Percentiles rank a stretch among this genome's conserved stretches.
Conservation (phyloP, 176 grass and related monocot species). For the Urochloa ruziziensis region DNA sequence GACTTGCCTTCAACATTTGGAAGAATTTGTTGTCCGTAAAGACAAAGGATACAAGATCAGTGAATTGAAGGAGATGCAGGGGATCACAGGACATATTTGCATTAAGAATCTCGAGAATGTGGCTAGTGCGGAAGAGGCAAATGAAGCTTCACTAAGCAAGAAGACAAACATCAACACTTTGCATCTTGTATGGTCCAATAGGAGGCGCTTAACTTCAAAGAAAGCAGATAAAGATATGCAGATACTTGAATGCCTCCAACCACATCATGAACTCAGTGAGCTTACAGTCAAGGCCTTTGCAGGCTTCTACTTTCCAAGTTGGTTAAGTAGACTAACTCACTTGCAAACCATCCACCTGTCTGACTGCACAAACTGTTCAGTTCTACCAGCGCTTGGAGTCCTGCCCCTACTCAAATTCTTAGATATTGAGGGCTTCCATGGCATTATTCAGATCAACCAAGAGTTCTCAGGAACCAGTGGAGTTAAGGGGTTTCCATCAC, state of each 20-base stretch:
- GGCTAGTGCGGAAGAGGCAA: constrained; percentile 41
- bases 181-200: constrained; percentile 57
- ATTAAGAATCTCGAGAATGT: constrained; percentile 64
- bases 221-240: constrained; percentile 20
- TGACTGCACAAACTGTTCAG: constrained; percentile 50
- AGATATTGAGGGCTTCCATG: constrained; percentile 43
- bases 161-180: constrained; percentile 50
- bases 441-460: constrained; percentile 45
- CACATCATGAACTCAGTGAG: constrained; percentile 58
- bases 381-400: constrained; percentile 58
- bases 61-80: constrained; percentile 54
- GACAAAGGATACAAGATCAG: constrained; percentile 57
- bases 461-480: constrained; percentile 55
- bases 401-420: constrained; percentile 57
- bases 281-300: constrained; percentile 50
- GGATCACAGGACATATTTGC: constrained; percentile 44
- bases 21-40: constrained; percentile 58
- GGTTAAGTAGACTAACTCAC: constrained; percentile 53
- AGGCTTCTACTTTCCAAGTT: constrained; percentile 57
- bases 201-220: constrained; percentile 24
- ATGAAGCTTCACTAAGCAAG: constrained; percentile 42
- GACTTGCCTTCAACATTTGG: constrained; percentile 61
- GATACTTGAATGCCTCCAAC: constrained; percentile 52
- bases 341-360: constrained; percentile 68
- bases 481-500: constrained; percentile 49